Evolutionary conservation across 2,329 filamentous ascomycete genomes (phyloP), one percentile per base, ranked within the genome.

Genomic region (Xylaria polymorpha): DNA sequence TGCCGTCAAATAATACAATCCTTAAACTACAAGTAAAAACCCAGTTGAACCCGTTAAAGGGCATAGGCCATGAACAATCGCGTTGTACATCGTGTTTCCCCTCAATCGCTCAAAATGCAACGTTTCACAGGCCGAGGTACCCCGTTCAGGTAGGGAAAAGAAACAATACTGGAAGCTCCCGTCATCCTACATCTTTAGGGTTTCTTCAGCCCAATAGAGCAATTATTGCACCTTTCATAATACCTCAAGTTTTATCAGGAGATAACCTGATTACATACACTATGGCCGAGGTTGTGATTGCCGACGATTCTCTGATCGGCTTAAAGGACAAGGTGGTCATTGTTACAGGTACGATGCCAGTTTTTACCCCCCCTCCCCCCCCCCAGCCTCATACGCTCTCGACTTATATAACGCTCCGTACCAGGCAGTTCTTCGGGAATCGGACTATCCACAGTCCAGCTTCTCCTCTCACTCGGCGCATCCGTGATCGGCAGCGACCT

Each of bases 381-480:
- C 39, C 29, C 29, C 29, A 55, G 22, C 62, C 2, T 51, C 10
- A 32, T 39, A 35, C 14, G 14, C 4, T 14, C 20, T 12, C 10
- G 14, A 53, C 22, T 50, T 29, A 32, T 32, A 48, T 14, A 15
- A 15, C 43, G 20, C 14, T 32, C 59, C 20, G 18, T 37, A 32
- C 12, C 64, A 84, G 87, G 88, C 58, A 86, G 86, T 65, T 87
- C 86, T 0, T 88, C 87, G 2, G 88, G 88, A 18, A 90, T 90
- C 62, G 88, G 88, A 39, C 82, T 88, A 15, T 85, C 85, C 63
- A 88, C 88, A 0, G 82, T 84, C 8, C 77, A 83, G 9, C 79
- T 86, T 1, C 82, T 89, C 15, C 79, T 90, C 8, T 78, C 82
- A 0, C 76, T 84, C 0, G 87, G 87, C 22, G 88, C 87, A 35